Base-by-base conservation (phyloP, 1,284 basidiomycete genomes). In the Laetiporus sulphureus region DNA sequence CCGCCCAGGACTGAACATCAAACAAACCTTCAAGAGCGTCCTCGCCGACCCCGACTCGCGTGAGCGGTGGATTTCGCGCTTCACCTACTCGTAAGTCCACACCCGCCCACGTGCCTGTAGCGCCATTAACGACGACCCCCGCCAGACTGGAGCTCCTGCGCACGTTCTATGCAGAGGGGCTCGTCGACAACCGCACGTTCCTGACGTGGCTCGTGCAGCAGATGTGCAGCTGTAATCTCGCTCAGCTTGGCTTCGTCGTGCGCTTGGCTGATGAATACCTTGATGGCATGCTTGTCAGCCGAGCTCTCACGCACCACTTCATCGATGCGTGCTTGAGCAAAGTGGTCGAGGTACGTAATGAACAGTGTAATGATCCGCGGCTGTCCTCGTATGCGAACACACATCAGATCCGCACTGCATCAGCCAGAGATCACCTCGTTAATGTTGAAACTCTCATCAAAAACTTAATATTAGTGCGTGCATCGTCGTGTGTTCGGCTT, bases 201-300 rank as follows among this genome's bases (percentile, higher is more conserved):
- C 72, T 91, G 8, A 69, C 73, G 5, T 98, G 93, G 92, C 66
- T 95, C 34, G 77, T 91, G 11, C 81, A 90, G 41, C 83, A 87
- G 53, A 77, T 94, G 67, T 60, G 65, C 5, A 68, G 69, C 1
- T 83, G 83, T 50, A 92, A 93, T 60, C 71, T 91, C 15, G 88
- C 90, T 2, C 92, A 96, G 63, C 73, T 86, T 5, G 83, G 84
- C 1, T 94, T 96, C 54, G 66, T 94, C 10, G 74, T 77, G 6
- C 75, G 83, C 37, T 65, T 96, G 13, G 75, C 79, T 4, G 86
- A 91, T 49, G 88, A 91, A 53, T 91, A 89, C 59, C 63, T 91
- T 3, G 74, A 78, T 33, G 86, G 82, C 24, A 74, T 94, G 58
- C 63, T 81, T n/a, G 64, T 67, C 22, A 79, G 72, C 54, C 75